Evolutionary conservation across 192 early-diverging fungal genomes (phyloP).

Genomic region (Hyaloraphidium curvatum): DNA sequence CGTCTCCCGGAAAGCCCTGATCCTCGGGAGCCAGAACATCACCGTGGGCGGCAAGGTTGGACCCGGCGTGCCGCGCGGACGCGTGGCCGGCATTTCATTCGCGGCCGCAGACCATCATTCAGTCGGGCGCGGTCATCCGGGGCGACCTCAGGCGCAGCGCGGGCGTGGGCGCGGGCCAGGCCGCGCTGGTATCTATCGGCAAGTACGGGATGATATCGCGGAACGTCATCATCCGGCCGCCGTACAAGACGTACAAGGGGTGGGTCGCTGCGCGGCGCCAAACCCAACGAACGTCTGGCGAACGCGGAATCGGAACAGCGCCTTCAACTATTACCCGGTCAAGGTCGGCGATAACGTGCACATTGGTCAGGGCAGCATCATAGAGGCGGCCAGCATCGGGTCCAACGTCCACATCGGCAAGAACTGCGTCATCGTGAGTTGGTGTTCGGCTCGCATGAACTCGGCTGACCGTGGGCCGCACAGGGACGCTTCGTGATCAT

Average conservation of each 20-base stretch:
- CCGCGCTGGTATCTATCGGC: slow-evolving; percentile 80
- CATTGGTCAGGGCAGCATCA: slow-evolving; percentile 68
- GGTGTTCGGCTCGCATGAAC: background rate
- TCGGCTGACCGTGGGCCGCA: background rate
- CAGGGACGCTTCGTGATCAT: slow-evolving; percentile 87
- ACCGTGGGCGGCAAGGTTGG: slow-evolving; percentile 79
- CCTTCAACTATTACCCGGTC: slow-evolving; percentile 89
- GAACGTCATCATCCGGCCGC: slow-evolving; percentile 67
- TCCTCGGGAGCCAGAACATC: slow-evolving; percentile 90
- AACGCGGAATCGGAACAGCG: background rate
- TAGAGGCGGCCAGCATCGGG: slow-evolving; percentile 85
- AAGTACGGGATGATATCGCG: slow-evolving; percentile 66
- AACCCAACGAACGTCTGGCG: background rate
- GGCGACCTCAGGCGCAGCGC: slow-evolving; percentile 73
- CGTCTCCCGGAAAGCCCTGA: slow-evolving; percentile 77
- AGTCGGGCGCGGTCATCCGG: slow-evolving; percentile 74
- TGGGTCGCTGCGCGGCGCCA: slow-evolving; percentile 7
- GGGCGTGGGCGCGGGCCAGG: slow-evolving; percentile 44
- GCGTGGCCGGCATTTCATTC: background rate
- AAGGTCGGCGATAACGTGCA: slow-evolving; percentile 88
- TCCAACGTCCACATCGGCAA: slow-evolving; percentile 76
- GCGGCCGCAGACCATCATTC: slow-evolving; percentile 62
- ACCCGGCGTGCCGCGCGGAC: slow-evolving; percentile 1
- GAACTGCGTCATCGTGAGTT: slow-evolving; percentile 80
- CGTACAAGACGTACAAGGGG: slow-evolving; percentile 87